Conservation (phyloP, 129 eudicot species). For the Gnaphalium uliginosum region DNA sequence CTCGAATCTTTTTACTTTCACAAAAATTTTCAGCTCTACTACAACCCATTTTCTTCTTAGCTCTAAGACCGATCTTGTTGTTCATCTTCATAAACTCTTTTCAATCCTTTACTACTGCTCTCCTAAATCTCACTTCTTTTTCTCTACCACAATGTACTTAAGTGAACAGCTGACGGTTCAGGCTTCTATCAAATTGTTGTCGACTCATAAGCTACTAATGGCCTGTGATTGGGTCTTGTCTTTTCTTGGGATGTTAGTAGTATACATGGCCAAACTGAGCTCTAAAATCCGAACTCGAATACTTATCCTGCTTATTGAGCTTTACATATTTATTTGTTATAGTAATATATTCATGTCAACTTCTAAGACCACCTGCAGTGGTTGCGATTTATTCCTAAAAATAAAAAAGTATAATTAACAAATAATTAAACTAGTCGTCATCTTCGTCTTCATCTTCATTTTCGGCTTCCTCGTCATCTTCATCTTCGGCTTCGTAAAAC, state of each 20-base stretch:
- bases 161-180: constrained; percentile 38
- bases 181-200: too few relatives aligned
- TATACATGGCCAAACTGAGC: too few relatives aligned
- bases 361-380: too few relatives aligned
- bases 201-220: too few relatives aligned
- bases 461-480: too few relatives aligned
- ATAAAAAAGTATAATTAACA: too few relatives aligned
- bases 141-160: constrained; percentile 60
- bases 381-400: too few relatives aligned
- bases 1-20: constrained; percentile 37
- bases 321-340: background rate
- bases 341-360: background rate
- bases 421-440: too few relatives aligned
- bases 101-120: constrained; percentile 44
- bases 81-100: constrained; percentile 60
- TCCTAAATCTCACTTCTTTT: constrained; percentile 52
- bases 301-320: background rate
- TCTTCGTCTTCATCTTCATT: too few relatives aligned
- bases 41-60: constrained; percentile 60
- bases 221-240: too few relatives aligned
- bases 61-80: constrained; percentile 52
- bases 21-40: constrained; percentile 37
- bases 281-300: background rate
- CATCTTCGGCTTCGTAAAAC: too few relatives aligned
- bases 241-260: too few relatives aligned